Evolutionary conservation across 306 rosid species (phyloP), one percentile per base, ranked within the genome.

Genomic region (Cucurbita argyrosperma): DNA sequence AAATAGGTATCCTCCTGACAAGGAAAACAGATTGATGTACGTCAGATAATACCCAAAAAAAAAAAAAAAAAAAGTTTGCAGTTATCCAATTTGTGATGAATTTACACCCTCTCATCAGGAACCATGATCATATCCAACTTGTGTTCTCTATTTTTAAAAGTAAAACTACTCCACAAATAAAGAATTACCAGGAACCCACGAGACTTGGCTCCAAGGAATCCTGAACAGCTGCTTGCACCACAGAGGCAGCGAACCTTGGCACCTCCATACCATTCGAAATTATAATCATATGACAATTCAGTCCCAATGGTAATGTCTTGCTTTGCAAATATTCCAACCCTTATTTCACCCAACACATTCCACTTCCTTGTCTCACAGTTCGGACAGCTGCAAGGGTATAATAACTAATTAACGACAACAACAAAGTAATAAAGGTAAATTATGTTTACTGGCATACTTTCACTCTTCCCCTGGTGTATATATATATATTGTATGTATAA

Each of bases 191-290:
- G 97, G 84, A 94, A 94, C 72, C 96, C 98, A 72, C 96, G 98
- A 75, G 97, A 94, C 77, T 90, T 94, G 51, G 97, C 98, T 77
- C 98, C 96, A 79, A 89, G 98, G 66, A 94, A 94, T 84, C 95
- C 98, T 16, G 92, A 90, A 76, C 97, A 94, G 80, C 80, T 90
- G 63, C 78, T 49, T 42, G 97, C 94, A 79, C 98, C 98, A 84
- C 98, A 93, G 57, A 87, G 96, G 87, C 98, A 93, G 51, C 97
- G 96, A 62, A 93, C 97, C 85, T 93, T 93, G 55, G 91, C 87
- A 72, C 98, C 97, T 4, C 98, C 98, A 82, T 83, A 93, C 98
- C 98, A 93, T 82, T 93, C 96, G 79, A 93, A 93, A 80, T 93
- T 93, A 85, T 93, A 93, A 86, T 93, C 86, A 81, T 90, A 93